Evolutionary conservation across 23 red algal genomes (phyloP).

Genomic region (Chondrus crispus): DNA sequence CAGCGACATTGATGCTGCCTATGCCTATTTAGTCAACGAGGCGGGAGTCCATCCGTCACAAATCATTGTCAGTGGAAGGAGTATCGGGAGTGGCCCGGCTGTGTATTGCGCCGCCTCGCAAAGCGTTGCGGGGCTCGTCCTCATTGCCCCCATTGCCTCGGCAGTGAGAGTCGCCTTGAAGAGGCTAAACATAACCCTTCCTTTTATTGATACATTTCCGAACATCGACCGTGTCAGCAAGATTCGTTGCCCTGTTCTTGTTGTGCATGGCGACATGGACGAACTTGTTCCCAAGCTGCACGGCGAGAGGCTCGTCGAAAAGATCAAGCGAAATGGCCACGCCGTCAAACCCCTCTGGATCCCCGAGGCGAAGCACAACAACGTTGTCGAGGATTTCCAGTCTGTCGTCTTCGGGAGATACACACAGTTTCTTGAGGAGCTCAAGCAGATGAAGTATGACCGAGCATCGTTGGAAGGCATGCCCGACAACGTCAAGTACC

Average conservation of each 20-base stretch:
- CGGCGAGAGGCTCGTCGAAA: conserved; percentile 35
- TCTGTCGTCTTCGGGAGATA: conserved; percentile 37
- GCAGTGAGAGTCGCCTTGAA: conserved; percentile 56
- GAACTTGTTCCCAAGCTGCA: conserved; percentile 59
- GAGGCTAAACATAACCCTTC: conserved; percentile 44
- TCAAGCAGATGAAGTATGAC: conserved; percentile 4
- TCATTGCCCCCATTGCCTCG: conserved; percentile 73
- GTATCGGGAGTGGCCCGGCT: conserved; percentile 63
- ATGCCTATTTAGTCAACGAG: conserved; percentile 46
- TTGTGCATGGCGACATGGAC: conserved; percentile 74
- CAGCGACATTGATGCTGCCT: conserved; percentile 60
- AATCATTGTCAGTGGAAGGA: conserved; percentile 70
- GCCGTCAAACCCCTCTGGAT: conserved; percentile 49
- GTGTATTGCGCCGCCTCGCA: conserved; percentile 50
- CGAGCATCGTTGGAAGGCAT: not conserved
- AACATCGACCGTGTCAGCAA: conserved; percentile 60
- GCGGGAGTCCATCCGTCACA: conserved; percentile 33
- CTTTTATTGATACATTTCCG: conserved; percentile 72
- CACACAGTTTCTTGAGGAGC: conserved; percentile 25
- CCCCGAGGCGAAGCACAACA: conserved; percentile 40
- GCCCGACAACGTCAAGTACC: not conserved
- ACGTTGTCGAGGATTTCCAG: conserved; percentile 42
- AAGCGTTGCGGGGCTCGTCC: conserved; percentile 54
- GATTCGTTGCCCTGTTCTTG: conserved; percentile 70
- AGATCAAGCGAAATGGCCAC: conserved; percentile 33